Percentiles rank a stretch among this genome's conserved stretches.
These are phyloP conservation scores for Pythium monospermum DNA, from an alignment of 352 stramenopile genomes.

Conservation along the genomic window DNA sequence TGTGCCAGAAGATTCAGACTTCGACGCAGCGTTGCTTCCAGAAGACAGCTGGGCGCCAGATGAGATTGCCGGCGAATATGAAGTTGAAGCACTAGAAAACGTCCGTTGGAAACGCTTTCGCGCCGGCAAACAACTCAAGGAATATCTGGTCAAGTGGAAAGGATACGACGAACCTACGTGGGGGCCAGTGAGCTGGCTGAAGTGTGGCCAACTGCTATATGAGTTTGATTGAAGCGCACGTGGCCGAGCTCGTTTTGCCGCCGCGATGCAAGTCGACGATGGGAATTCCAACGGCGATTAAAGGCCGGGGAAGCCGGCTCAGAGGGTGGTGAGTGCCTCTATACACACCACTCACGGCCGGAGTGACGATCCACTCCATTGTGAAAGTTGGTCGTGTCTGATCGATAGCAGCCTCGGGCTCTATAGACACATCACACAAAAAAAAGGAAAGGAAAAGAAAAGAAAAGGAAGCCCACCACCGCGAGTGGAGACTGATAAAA, in stretches of 20 bases:
- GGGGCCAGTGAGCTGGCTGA: constrained; percentile 2
- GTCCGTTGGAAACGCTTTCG: constrained; percentile 6
- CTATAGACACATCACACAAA: too few relatives aligned
- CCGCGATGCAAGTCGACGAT: constrained; percentile 15
- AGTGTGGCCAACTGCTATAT: constrained; percentile 13
- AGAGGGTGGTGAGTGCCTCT: not conserved
- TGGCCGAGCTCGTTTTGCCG: constrained; percentile 3
- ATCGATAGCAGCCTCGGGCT: too few relatives aligned
- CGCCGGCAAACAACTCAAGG: not conserved
- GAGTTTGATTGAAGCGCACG: constrained; percentile 15
- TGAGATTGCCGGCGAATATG: constrained; percentile 6
- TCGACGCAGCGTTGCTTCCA: constrained; percentile 20
- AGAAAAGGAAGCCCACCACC: too few relatives aligned
- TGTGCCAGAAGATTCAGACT: constrained; percentile 14
- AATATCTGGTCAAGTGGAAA: constrained; percentile 20
- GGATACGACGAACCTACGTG: constrained; percentile 18
- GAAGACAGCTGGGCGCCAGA: constrained; percentile 22
- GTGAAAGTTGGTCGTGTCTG: too few relatives aligned
- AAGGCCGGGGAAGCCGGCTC: too few relatives aligned
- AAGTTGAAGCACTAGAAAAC: constrained; percentile 15
- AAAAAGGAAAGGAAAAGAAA: too few relatives aligned
- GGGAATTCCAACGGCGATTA: not conserved
- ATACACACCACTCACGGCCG: not conserved
- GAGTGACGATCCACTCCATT: too few relatives aligned
- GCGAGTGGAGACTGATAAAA: too few relatives aligned